These are phyloP conservation scores for Grigorovia jiainica DNA, from an alignment of 805 yeast genomes.

Conservation along the genomic window DNA sequence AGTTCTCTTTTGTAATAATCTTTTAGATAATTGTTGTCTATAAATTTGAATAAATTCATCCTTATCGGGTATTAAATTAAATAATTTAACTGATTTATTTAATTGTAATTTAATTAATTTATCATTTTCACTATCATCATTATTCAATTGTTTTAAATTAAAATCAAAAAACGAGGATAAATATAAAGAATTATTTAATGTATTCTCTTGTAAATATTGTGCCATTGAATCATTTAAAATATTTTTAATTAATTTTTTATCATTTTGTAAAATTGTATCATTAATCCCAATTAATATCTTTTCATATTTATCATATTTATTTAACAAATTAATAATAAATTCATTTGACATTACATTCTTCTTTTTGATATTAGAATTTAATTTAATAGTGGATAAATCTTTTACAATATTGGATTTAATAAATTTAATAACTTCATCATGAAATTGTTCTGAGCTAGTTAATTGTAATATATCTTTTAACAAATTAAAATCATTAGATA, in stretches of 20 bases:
- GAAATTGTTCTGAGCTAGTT: conserved; percentile 10
- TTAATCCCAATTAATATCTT: neutral
- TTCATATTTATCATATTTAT: neutral
- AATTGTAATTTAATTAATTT: conserved; percentile 32
- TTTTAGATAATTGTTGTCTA: conserved; percentile 76
- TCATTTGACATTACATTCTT: neutral
- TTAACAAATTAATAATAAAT: conserved; percentile 30
- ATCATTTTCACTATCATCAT: conserved; percentile 33
- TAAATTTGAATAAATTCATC: conserved; percentile 80
- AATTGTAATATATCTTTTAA: conserved; percentile 12
- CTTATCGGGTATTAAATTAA: conserved; percentile 66
- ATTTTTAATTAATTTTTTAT: neutral
- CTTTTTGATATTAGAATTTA: neutral
- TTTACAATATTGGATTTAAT: conserved; percentile 11
- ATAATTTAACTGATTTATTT: conserved; percentile 48
- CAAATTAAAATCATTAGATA: neutral
- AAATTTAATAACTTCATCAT: conserved; percentile 8
- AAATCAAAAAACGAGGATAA: conserved; percentile 51
- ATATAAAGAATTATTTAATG: conserved; percentile 40
- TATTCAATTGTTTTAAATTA: conserved; percentile 38
- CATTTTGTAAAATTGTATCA: conserved; percentile 17
- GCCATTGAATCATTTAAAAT: conserved; percentile 45
- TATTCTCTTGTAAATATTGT: conserved; percentile 44
- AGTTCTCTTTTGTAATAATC: conserved; percentile 47
- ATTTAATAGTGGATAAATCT: conserved; percentile 6